Base-by-base conservation (phyloP, 2,329 filamentous ascomycete species). In the Diaporthe ilicicola region DNA sequence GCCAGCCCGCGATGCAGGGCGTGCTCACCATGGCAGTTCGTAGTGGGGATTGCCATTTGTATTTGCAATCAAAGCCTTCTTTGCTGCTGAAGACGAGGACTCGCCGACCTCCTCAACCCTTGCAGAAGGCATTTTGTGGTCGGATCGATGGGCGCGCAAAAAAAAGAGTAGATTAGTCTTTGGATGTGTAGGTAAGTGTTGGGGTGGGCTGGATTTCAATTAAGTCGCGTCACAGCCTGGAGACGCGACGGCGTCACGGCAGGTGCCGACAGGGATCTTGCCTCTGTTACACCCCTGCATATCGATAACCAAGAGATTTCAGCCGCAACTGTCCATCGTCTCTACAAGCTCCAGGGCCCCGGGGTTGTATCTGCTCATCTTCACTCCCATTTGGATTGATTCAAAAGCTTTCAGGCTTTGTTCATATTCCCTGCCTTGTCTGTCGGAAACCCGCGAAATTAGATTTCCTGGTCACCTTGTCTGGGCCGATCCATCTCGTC, bases 21-120 rank as follows among this genome's bases (percentile, higher is more conserved):
- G 75, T 80, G 69, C 78, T 71, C 84, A 94, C 93, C 93, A 96
- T 83, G 93, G 93, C 70, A 96, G 85, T 81, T 96, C 93, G 76
- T 94, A 95, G 75, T 84, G 89, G 12, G 84, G 74, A 24, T 82
- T 82, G 59, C 85, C 87, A 74, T 85, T 89, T 4, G 86, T 79
- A 29, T 83, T 84, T 6, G 85, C 80, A 24, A 84, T 84, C 53
- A 89, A 77, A 2, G 84, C 85, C 75, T 88, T 87, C 76, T 90
- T 91, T 55, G 86, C 83, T 27, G 87, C 88, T 50, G 89, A 84
- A 6, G 82, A 89, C 19, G 89, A 91, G 5, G 90, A 90, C 76
- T 92, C 89, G 79, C 89, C 89, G 74, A 77, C 83, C 74, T 88
- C 83, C 77, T 87, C 86, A 50, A 80, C 74, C 75, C 86, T 87